A percentile compares a stretch with the other conserved stretches of the same genome.
Conservation (phyloP, 2,329 filamentous ascomycete species). For the Didymella segeticola region DNA sequence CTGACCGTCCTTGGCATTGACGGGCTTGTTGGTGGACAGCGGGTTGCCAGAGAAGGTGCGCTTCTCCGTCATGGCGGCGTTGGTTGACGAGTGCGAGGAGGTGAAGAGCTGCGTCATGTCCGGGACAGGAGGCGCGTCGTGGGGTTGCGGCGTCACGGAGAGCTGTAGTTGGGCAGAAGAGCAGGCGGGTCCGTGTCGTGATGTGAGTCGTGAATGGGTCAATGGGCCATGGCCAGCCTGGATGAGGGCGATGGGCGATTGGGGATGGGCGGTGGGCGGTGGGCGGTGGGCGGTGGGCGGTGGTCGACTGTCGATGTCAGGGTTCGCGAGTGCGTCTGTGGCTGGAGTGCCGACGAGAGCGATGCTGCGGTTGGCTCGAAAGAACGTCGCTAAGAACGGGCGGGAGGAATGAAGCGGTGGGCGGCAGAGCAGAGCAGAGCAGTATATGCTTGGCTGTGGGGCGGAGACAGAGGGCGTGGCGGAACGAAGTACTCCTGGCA, state of each 20-base stretch:
- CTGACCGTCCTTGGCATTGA: conserved; percentile 59
- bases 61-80: conserved; percentile 53
- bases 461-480: conserved; percentile 6
- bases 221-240: conserved; percentile 42
- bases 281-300: too few species aligned
- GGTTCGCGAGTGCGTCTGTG: conserved; percentile 26
- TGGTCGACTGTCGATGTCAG: conserved; percentile 29
- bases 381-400: conserved; percentile 32
- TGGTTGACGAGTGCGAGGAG: conserved; percentile 45
- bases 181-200: conserved; percentile 17
- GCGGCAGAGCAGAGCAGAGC: conserved; percentile 1
- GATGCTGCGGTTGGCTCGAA: conserved; percentile 25
- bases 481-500: conserved; percentile 6
- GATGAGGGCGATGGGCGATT: conserved; percentile 28
- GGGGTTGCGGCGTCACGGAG: conserved; percentile 12
- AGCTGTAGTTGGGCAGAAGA: not conserved
- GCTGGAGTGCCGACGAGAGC: conserved; percentile 29
- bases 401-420: not conserved
- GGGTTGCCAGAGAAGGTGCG: conserved; percentile 57
- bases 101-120: conserved; percentile 54
- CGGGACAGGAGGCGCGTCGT: conserved; percentile 1
- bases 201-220: conserved; percentile 32
- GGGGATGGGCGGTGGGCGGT: too few species aligned
- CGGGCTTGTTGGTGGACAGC: conserved; percentile 55
- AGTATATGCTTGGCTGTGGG: conserved; percentile 1